These are phyloP conservation scores for Clarireedia hainanense DNA, from an alignment of 2,329 filamentous ascomycete species.

Conservation along the genomic window DNA sequence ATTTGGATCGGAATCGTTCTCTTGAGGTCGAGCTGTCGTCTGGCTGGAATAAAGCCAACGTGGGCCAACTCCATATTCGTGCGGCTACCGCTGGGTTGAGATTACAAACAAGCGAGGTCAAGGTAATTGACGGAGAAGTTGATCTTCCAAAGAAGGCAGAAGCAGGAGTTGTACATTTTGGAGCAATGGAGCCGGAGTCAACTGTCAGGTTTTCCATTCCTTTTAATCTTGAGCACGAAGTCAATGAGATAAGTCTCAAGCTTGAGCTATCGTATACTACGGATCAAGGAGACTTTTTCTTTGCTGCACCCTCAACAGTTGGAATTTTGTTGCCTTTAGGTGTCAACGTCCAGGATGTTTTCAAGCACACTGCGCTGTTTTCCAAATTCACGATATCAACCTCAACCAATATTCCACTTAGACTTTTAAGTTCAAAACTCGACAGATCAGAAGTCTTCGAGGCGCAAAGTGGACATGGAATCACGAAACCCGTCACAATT, in stretches of 20 bases:
- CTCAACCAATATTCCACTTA: conserved; percentile 64
- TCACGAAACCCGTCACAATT: conserved; percentile 50
- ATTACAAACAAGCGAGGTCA: conserved; percentile 52
- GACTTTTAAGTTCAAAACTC: conserved; percentile 64
- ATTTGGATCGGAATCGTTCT: conserved; percentile 71
- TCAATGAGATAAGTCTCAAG: conserved; percentile 61
- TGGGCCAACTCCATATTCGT: conserved; percentile 53
- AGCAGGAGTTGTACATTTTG: conserved; percentile 45
- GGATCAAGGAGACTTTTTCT: conserved; percentile 54
- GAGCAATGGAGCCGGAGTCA: conserved; percentile 37
- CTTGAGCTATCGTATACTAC: conserved; percentile 72
- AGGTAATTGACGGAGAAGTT: conserved; percentile 36
- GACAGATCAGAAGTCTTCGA: conserved; percentile 62
- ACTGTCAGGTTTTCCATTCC: conserved; percentile 59
- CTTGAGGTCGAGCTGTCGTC: conserved; percentile 66
- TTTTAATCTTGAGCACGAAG: conserved; percentile 75
- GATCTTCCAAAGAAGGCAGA: conserved; percentile 44
- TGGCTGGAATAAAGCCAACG: conserved; percentile 63
- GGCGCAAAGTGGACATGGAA: conserved; percentile 49
- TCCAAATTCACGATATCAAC: conserved; percentile 89
- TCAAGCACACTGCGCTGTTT: conserved; percentile 74
- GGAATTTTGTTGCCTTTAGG: conserved; percentile 74
- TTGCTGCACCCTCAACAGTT: conserved; percentile 54
- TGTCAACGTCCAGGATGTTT: conserved; percentile 94
- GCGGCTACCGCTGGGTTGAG: conserved; percentile 59